Evolutionary conservation across 805 yeast genomes (phyloP).

Genomic region (Zygosaccharomyces pseudorouxii): DNA sequence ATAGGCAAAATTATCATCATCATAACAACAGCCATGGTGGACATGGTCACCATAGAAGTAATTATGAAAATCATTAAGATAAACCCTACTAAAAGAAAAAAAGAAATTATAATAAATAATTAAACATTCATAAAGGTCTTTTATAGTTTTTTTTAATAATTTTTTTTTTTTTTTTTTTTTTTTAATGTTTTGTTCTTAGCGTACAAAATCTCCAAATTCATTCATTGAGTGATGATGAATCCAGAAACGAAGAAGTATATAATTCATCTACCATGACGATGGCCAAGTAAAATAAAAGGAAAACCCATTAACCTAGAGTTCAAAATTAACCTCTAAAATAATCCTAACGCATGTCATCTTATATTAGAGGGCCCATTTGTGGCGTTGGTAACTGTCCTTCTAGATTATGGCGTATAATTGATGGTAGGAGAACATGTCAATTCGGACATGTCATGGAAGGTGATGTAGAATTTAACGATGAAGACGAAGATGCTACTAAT

Average conservation of each 20-base stretch:
- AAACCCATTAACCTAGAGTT: background rate
- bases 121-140: background rate
- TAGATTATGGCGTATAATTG: constrained; percentile 60
- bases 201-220: background rate
- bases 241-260: background rate
- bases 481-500: constrained; percentile 55
- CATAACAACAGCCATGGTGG: constrained; percentile 15
- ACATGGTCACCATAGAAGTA: constrained; percentile 17
- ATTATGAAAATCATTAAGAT: constrained; percentile 10
- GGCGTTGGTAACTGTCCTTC: constrained; percentile 90
- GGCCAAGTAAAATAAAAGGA: background rate
- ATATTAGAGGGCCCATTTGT: constrained; percentile 75
- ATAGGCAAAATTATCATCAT: constrained; percentile 23
- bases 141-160: background rate
- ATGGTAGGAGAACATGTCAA: constrained; percentile 81
- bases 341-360: constrained; percentile 33
- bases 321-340: constrained; percentile 3
- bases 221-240: background rate
- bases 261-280: background rate
- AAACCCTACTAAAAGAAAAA: background rate
- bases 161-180: background rate
- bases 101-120: background rate
- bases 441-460: constrained; percentile 88
- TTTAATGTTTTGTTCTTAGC: background rate
- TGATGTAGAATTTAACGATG: constrained; percentile 73